Conservation (phyloP, 2,329 filamentous ascomycete genomes). For the Fusarium cyanostomum region DNA sequence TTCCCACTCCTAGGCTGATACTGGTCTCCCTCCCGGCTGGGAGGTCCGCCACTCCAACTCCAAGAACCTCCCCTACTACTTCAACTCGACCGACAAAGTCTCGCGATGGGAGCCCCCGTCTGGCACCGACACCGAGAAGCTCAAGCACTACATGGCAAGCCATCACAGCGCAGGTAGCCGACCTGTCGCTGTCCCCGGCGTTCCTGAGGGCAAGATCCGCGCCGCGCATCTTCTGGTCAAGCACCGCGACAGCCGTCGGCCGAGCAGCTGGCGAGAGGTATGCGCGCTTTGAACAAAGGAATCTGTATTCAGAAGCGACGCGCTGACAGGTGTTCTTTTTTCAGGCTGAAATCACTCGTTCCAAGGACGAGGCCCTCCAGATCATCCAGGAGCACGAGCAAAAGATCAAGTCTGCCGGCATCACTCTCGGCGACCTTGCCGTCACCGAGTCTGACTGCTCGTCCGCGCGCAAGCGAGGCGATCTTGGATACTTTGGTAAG, state of each 20-base stretch:
- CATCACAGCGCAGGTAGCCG: slow-evolving; percentile 74
- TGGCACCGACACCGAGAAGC: slow-evolving; percentile 87
- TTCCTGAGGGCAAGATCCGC: slow-evolving; percentile 83
- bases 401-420: slow-evolving; percentile 76
- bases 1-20: slow-evolving; percentile 64
- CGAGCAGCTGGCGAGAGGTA: slow-evolving; percentile 90
- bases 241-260: slow-evolving; percentile 86
- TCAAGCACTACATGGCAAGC: slow-evolving; percentile 92
- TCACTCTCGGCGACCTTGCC: slow-evolving; percentile 82
- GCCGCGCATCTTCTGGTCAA: slow-evolving; percentile 94
- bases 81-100: slow-evolving; percentile 85
- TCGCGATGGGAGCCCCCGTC: slow-evolving; percentile 95
- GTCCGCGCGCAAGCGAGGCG: slow-evolving; percentile 91
- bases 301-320: not conserved
- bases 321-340: slow-evolving; percentile 1
- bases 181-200: slow-evolving; percentile 51
- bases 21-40: slow-evolving; percentile 87
- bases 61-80: slow-evolving; percentile 99
- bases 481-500: slow-evolving; percentile 92
- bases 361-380: slow-evolving; percentile 83
- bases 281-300: slow-evolving; percentile 14
- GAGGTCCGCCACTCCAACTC: slow-evolving; percentile 98
- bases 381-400: slow-evolving; percentile 81
- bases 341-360: slow-evolving; percentile 81
- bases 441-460: slow-evolving; percentile 93